Base-by-base conservation (phyloP, 106 monocot species). In the Triglochin maritima region DNA sequence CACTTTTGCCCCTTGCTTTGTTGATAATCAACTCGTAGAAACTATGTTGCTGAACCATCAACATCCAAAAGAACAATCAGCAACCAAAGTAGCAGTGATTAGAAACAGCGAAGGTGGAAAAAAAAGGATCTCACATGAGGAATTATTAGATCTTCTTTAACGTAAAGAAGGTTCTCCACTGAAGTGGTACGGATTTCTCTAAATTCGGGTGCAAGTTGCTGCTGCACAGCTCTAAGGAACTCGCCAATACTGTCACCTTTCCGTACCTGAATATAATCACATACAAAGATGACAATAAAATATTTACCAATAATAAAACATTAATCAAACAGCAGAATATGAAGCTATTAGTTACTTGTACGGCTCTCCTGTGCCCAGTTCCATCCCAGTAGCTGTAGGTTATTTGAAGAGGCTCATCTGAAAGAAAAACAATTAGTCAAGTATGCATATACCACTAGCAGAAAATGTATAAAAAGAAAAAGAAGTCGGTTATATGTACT, bases 371-470 rank as follows among this genome's bases (percentile, higher is more conserved):
- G 63, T 98, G 96, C 29, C 96, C 96, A 44, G 96, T 69, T 77
- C 96, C 96, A 84, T 98, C 96, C 96, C 96, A 98, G 67, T 98
- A 98, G 75, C 96, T 98, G 69, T 98, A 98, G 49, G 96, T 98
- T 70, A 98, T 98, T 80, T 86, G 76, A 56, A 98, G 84, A 12
- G 96, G 86, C 65, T 98, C 96, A 84, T 98, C 96, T 98, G 71
- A 77, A 77, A 68, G 42, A 78, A 3, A 48, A 79, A 62, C 53
- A 52, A 16, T 66, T 41, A 3, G 4, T 42, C 13, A 41, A 66
- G 14, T 44, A 63, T 61, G 29, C 29, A 61, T 7, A 42, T 61
- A 5, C 2, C 7, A 43, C 3, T 6, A 52, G 50, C 12, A 2
- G 6, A 66, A 29, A 66, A 52, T 15, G 49, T 29, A 66, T 7